Conservation (phyloP, 139 green algal species). For the Chara braunii region DNA sequence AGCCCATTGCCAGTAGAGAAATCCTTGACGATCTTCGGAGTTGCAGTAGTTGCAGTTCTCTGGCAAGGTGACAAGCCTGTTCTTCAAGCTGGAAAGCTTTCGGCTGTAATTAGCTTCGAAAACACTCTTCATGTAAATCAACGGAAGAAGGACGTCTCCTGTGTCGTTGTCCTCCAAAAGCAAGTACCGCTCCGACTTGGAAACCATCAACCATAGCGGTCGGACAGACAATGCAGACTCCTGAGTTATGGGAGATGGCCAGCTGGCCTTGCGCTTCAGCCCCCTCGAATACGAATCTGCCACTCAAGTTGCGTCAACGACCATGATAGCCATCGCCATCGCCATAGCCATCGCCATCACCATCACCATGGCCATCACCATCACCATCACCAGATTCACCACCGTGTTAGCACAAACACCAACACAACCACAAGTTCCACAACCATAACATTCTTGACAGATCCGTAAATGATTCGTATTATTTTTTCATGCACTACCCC, state of each 20-base stretch:
- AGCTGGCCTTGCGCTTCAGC: slow-evolving; percentile 9
- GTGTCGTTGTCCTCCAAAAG: slow-evolving; percentile 58
- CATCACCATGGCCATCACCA: neutral
- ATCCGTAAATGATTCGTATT: neutral
- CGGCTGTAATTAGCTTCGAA: slow-evolving; percentile 54
- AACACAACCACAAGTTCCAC: neutral
- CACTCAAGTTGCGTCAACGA: neutral
- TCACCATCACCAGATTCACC: neutral
- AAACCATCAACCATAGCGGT: slow-evolving; percentile 27
- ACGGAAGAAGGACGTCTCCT: slow-evolving; percentile 54
- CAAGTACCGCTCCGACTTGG: slow-evolving; percentile 42
- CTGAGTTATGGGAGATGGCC: neutral
- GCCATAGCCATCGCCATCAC: neutral
- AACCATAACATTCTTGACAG: neutral
- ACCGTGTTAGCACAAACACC: neutral
- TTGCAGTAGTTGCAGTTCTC: too few relatives aligned
- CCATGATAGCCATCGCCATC: neutral
- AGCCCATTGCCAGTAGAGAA: slow-evolving; percentile 54
- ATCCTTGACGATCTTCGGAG: neutral
- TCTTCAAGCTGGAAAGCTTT: slow-evolving; percentile 51
- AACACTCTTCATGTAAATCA: slow-evolving; percentile 55
- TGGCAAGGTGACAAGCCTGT: slow-evolving; percentile 38
- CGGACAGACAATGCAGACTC: slow-evolving; percentile 14
- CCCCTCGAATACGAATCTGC: neutral
- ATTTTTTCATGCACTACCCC: neutral